Base-by-base conservation (phyloP, 192 early-diverging fungal species). In the Entophlyctis helioformis region DNA sequence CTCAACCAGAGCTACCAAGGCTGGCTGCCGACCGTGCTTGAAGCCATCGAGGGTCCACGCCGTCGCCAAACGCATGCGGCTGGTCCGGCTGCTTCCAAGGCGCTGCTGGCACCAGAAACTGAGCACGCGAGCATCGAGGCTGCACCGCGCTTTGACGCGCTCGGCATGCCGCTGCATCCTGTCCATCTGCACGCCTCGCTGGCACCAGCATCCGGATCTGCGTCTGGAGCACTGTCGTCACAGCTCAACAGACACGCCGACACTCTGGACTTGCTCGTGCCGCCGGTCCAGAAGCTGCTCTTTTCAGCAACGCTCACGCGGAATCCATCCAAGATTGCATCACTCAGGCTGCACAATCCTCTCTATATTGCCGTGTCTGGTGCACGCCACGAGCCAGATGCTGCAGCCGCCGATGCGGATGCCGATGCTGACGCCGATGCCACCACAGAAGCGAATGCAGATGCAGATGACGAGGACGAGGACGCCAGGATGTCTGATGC, bases 241-340 rank as follows among this genome's bases (percentile, higher is more conserved):
- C n/a, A n/a, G n/a, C n/a, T n/a, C n/a, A n/a, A n/a, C n/a, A n/a
- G n/a, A n/a, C 52, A 39, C 8, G 54, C 39, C 10, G 31, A 29
- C 20, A 43, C 23, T 27, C 22, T 60, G 15, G 50, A 43, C 21
- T 35, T 49, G 10, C 29, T 19, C 18, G 39, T 22, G 36, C 60
- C 64, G 11, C 64, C 68, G 5, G 53, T 93, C 19, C 90, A 93
- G 59, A 96, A 96, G 64, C 71, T 98, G 2, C 69, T 98, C 13
- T 96, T 96, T 52, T 92, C 89, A 18, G 95, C 95, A 0, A 98
- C 95, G 1, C 63, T 98, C 36, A 92, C 95, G 1, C 72, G 82
- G 21, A 86, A 98, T 40, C 91, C 92, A 2, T 87, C 83, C 52
- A 92, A 92, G 48, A 80, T 98, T 46, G 87, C 90, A 9, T 71